Conservation (phyloP, 306 rosid genomes). For the Sophora flavescens region DNA sequence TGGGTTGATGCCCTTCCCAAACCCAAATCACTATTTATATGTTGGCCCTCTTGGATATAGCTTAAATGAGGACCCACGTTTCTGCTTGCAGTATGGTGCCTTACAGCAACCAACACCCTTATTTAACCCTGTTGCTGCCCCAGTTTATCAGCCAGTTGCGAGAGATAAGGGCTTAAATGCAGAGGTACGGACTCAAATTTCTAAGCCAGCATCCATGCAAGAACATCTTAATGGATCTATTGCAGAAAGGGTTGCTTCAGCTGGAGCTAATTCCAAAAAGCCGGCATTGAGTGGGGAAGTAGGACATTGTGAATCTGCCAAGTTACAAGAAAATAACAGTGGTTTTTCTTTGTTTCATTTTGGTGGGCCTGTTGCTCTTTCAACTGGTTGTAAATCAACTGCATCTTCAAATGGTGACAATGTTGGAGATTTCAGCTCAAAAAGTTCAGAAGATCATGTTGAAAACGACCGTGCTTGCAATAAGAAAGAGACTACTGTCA, state of each 20-base stretch:
- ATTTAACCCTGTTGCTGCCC: slow-evolving; percentile 60
- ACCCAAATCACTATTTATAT: slow-evolving; percentile 74
- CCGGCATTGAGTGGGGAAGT: slow-evolving; percentile 53
- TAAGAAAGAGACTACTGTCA: slow-evolving; percentile 66
- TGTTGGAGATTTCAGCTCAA: slow-evolving; percentile 51
- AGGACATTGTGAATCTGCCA: slow-evolving; percentile 57
- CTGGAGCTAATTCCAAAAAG: slow-evolving; percentile 53
- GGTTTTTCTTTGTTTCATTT: slow-evolving; percentile 91
- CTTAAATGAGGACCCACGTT: slow-evolving; percentile 71
- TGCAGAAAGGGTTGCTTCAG: slow-evolving; percentile 53
- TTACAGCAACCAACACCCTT: slow-evolving; percentile 79
- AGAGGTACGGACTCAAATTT: slow-evolving; percentile 55
- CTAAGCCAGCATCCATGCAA: slow-evolving; percentile 58
- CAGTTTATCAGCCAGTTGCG: slow-evolving; percentile 74
- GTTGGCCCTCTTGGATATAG: slow-evolving; percentile 84
- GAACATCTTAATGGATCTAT: slow-evolving; percentile 57
- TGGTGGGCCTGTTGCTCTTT: slow-evolving; percentile 88
- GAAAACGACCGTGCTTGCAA: slow-evolving; percentile 60
- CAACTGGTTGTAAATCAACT: slow-evolving; percentile 59
- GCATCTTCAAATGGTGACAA: slow-evolving; percentile 57
- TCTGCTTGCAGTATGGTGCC: slow-evolving; percentile 84
- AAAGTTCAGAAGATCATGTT: slow-evolving; percentile 54
- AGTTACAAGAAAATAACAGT: slow-evolving; percentile 48
- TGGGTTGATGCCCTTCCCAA: slow-evolving; percentile 75
- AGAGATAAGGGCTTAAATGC: slow-evolving; percentile 54